Conservation (phyloP, 768 basidiomycete species). For the Rhodotorula babjevae region DNA sequence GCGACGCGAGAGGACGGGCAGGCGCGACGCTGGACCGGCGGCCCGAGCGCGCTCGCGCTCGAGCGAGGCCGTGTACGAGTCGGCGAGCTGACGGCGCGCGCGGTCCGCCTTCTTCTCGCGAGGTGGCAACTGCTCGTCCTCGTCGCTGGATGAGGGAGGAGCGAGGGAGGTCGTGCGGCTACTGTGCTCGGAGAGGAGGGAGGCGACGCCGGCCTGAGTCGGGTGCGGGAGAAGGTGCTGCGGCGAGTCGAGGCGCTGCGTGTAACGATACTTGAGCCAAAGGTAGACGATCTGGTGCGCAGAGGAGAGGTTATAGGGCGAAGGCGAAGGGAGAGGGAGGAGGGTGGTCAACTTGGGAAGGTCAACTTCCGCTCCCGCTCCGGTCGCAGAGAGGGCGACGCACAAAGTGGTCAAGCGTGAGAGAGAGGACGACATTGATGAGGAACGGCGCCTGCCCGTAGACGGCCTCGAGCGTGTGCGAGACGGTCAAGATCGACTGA, state of each 20-base stretch:
- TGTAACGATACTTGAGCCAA: no score
- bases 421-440: neutral
- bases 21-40: no score
- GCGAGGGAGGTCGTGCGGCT: no score
- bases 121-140: no score
- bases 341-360: neutral
- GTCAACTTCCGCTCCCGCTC: neutral
- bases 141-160: no score
- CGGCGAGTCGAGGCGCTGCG: no score
- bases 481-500: constrained; percentile 13
- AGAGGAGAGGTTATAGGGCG: neutral
- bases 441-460: constrained; percentile 10
- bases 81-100: no score
- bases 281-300: neutral
- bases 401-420: constrained; percentile 3
- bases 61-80: no score
- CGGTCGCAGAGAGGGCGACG: no score
- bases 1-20: neutral
- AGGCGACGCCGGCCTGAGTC: neutral
- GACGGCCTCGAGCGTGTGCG: neutral
- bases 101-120: no score
- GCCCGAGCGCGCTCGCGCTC: no score
- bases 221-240: neutral
- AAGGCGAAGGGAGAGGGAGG: neutral
- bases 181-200: no score